Base-by-base conservation (phyloP, 2,329 filamentous ascomycete species). In the Xylaria sp. region DNA sequence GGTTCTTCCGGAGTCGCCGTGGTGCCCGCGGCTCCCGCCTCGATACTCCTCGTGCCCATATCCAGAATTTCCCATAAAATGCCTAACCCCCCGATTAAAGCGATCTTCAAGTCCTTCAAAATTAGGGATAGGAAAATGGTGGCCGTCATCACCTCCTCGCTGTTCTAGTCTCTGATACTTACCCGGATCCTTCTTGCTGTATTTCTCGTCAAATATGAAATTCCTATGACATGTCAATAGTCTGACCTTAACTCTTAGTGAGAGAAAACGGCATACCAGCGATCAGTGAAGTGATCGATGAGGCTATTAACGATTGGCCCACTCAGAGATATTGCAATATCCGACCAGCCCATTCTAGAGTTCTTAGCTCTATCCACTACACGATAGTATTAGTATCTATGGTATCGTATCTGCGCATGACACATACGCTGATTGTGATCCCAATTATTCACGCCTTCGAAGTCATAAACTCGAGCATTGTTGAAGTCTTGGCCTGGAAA, bases 401-500 rank as follows among this genome's bases (percentile, higher is more conserved):
- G 15, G 46, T 10, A 54, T 15, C 15, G 35, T 54, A 15, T 11
- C 3, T 19, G 11, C 21, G 9, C 5, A 13, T 27, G 27, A 38
- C 3, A 61, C 80, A 70, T 69, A 83, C 83, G 84, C 72, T 96
- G 92, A 75, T 97, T 97, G 64, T 93, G 86, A 65, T 94, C 85
- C 86, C 89, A 96, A 64, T 95, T 84, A 19, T 85, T 77, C 21
- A 94, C 90, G 68, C 92, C 87, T 46, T 87, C 83, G 74, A 95
- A 94, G 75, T 95, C 93, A 73, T 90, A 90, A 33, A 96, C 87
- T 53, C 88, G 83, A 23, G 92, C 92, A 68, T 97, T 96, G 78
- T 97, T 97, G 80, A 91, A 97, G 71, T 97, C 93, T 73, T 97
- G 93, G 1, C 93, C 93, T 0, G 92, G 91, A 75, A 94, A 97